Conservation (phyloP, 2,329 filamentous ascomycete species). For the Fusarium multiceps region DNA sequence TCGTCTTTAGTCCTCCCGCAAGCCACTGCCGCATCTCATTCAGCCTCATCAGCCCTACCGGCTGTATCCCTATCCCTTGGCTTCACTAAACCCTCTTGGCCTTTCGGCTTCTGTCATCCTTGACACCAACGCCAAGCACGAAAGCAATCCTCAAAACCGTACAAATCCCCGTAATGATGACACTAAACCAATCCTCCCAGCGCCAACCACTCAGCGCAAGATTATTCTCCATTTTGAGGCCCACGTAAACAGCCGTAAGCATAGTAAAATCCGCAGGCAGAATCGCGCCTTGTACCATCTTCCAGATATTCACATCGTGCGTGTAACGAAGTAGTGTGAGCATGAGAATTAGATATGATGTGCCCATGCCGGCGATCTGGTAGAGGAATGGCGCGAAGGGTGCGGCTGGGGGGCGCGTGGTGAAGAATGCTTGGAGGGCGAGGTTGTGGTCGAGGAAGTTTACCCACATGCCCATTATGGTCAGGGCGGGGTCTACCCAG, state of each 20-base stretch:
- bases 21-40: slow-evolving; percentile 8
- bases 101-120: not conserved
- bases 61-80: not conserved
- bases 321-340: slow-evolving; percentile 34
- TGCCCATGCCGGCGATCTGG: slow-evolving; percentile 43
- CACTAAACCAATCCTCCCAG: slow-evolving; percentile 30
- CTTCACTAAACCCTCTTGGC: slow-evolving; percentile 19
- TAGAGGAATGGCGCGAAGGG: slow-evolving; percentile 36
- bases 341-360: slow-evolving; percentile 23
- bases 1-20: not conserved
- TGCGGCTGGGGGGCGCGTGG: slow-evolving; percentile 9
- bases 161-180: slow-evolving; percentile 10
- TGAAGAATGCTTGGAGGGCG: slow-evolving; percentile 27
- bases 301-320: slow-evolving; percentile 39
- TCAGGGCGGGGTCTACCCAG: slow-evolving; percentile 41
- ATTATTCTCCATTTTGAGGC: slow-evolving; percentile 14
- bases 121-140: slow-evolving; percentile 31
- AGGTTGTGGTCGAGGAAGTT: slow-evolving; percentile 36
- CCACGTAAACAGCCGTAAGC: slow-evolving; percentile 31
- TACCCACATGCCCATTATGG: slow-evolving; percentile 30
- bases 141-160: slow-evolving; percentile 33
- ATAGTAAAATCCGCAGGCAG: slow-evolving; percentile 39
- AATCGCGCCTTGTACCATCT: slow-evolving; percentile 33
- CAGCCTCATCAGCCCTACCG: slow-evolving; percentile 13
- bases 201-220: slow-evolving; percentile 27